Evolutionary conservation across 108 stramenopile species (phyloP).

Genomic region (Halocafeteria seosinensis): DNA sequence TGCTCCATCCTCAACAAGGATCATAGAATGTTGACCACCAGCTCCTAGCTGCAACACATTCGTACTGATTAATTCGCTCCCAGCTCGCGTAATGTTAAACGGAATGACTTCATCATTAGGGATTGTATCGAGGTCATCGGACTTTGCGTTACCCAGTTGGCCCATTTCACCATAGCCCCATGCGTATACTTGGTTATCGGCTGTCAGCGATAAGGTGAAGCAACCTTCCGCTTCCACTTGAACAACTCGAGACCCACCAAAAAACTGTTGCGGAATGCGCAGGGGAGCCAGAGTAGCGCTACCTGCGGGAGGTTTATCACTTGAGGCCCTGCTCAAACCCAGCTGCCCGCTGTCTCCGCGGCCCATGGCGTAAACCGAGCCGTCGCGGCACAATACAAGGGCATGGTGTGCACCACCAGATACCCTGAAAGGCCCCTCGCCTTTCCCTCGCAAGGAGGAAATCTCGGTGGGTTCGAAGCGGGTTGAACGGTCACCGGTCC

Average conservation of each 20-base stretch:
- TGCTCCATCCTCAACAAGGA: neutral
- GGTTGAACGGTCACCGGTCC: constrained; percentile 39
- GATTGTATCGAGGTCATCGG: too few species aligned
- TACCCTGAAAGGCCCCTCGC: constrained; percentile 36
- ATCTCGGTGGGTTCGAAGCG: constrained; percentile 2
- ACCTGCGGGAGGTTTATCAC: neutral
- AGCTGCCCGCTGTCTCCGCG: constrained; percentile 65
- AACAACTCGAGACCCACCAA: neutral
- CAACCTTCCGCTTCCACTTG: constrained; percentile 30
- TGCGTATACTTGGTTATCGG: constrained; percentile 47
- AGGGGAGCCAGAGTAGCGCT: constrained; percentile 4
- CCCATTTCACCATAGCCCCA: constrained; percentile 60
- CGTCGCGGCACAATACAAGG: constrained; percentile 40
- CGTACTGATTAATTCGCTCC: neutral
- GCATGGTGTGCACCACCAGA: constrained; percentile 52
- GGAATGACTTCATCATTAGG: constrained; percentile 16
- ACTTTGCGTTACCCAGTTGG: constrained; percentile 38
- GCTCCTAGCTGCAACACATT: neutral
- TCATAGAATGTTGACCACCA: neutral
- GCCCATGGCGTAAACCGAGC: constrained; percentile 53
- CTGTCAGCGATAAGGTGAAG: constrained; percentile 45
- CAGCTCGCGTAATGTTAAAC: neutral
- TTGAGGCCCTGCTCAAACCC: constrained; percentile 27
- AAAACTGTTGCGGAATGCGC: neutral
- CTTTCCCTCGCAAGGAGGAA: constrained; percentile 26